These are phyloP conservation scores for Hansenula sp. DNA, from an alignment of 1,139 yeast species.

Conservation along the genomic window DNA sequence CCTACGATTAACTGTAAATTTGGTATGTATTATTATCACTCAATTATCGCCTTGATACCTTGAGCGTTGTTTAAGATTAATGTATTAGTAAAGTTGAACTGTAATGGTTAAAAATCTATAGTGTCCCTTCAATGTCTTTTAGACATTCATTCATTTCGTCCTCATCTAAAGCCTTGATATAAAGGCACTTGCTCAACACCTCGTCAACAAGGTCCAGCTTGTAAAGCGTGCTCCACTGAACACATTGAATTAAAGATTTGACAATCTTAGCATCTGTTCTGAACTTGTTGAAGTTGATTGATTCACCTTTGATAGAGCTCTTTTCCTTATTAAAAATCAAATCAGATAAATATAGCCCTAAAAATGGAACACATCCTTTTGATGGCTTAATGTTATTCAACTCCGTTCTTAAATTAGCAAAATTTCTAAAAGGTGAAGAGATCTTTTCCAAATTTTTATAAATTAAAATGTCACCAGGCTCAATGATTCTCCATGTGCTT, in stretches of 20 bases:
- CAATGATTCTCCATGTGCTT: slow-evolving; percentile 71
- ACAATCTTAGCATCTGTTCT: slow-evolving; percentile 76
- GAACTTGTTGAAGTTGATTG: slow-evolving; percentile 74
- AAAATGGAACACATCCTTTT: slow-evolving; percentile 84
- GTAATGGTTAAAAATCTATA: neutral
- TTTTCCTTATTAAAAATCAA: slow-evolving; percentile 77
- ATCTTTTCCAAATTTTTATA: slow-evolving; percentile 62
- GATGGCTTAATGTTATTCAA: slow-evolving; percentile 63
- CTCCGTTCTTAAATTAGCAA: slow-evolving; percentile 58
- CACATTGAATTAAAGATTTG: slow-evolving; percentile 73
- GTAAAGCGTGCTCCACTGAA: slow-evolving; percentile 80
- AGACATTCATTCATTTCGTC: slow-evolving; percentile 62
- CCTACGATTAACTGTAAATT: no score
- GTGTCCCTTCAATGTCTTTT: slow-evolving; percentile 1
- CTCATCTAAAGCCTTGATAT: slow-evolving; percentile 70
- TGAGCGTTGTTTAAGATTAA: no score
- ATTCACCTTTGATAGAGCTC: slow-evolving; percentile 30
- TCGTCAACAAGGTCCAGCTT: slow-evolving; percentile 47
- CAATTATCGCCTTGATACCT: no score
- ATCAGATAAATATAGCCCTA: slow-evolving; percentile 83
- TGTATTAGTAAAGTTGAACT: no score
- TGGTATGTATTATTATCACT: no score
- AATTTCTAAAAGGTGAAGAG: slow-evolving; percentile 64
- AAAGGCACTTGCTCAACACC: slow-evolving; percentile 75
- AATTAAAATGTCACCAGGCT: slow-evolving; percentile 52